Base-by-base conservation (phyloP, 305 asterid species). In the Stenogyne calaminthoides region DNA sequence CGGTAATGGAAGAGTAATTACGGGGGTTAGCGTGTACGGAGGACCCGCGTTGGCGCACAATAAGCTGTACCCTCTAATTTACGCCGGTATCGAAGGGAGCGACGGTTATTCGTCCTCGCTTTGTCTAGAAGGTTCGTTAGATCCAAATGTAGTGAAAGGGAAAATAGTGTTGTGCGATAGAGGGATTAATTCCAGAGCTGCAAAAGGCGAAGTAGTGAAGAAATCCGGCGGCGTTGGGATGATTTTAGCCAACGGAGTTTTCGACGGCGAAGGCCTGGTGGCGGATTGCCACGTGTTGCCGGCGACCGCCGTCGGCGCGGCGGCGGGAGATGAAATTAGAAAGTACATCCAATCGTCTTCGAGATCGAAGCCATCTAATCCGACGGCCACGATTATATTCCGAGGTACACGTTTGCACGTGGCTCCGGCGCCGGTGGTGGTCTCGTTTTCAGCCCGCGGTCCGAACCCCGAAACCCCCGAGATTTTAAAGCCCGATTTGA, bases 231-330 rank as follows among this genome's bases (percentile, higher is more conserved):
- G 91, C 42, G 74, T 87, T 2, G 98, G 89, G 5, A 91, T 93
- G 98, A 81, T 93, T 74, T 44, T 93, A 36, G 97, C 98, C 0
- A 93, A 93, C 71, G 97, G 96, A 5, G 96, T 89, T 15, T 89
- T 87, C 72, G 96, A 93, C 52, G 98, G 98, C 4, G 98, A 93
- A 68, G 98, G 97, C 1, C 71, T 93, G 67, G 96, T 93, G 18
- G 97, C 96, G 0, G 98, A 93, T 60, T 82, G 95, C 88, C 98
- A 93, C 82, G 82, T 93, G 65, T 46, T 93, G 39, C 96, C 98
- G 4, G 98, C 96, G 0, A 88, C 96, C 3, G 81, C 98, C 0
- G 94, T 93, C 1, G 98, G 98, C 0, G 93, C 95, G 0, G 16
- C 64, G 7, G 78, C 80, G 18, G 96, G 98, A 0, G 92, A 89